Base-by-base conservation (phyloP, 2,329 filamentous ascomycete species). In the Botrytis hyacinthi region DNA sequence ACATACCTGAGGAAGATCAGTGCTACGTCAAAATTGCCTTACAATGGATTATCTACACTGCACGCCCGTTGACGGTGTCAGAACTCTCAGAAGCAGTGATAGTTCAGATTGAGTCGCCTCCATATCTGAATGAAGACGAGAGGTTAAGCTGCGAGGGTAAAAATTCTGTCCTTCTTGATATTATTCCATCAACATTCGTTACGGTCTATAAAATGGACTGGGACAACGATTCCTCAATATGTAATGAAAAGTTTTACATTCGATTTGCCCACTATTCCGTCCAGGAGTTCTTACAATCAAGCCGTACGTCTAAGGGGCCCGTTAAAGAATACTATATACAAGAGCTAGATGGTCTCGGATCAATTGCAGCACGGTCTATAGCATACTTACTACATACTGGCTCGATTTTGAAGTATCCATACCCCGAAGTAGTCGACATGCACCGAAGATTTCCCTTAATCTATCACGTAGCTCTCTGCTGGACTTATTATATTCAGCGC, bases 1-100 rank as follows among this genome's bases (percentile, higher is more conserved):
- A 73, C 0, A 73, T 77, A 26, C 22, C 69, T 6, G 54, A 63
- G 12, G 32, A 51, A 1, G 35, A 77, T 35, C 51, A 72, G 29
- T 22, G 63, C 7, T 42, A 59, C 14, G 74, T 65, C 35, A 37
- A 18, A 22, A 48, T 35, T 18, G 75, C 79, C 29, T 72, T 81
- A 9, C 67, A 74, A 67, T 81, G 76, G 76, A 68, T 81, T 9
- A 60, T 76, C 4, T 78, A 71, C 46, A 65, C 77, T 16, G 66
- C 42, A 1, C 54, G 75, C 10, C 32, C 54, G 29, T 40, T 57
- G 12, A 40, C 32, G 26, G 8, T 74, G 22, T 32, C 4, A 10
- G 42, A 68, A 10, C 70, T 73, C 20, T 60, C 72, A 12, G 59
- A 73, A 66, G 72, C 70, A 60, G 22, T 71, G n/a, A 3, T 40